phyloP scores from a whole-genome alignment of 2,329 filamentous ascomycete genomes.

The Ciborinia camelliae region DNA sequence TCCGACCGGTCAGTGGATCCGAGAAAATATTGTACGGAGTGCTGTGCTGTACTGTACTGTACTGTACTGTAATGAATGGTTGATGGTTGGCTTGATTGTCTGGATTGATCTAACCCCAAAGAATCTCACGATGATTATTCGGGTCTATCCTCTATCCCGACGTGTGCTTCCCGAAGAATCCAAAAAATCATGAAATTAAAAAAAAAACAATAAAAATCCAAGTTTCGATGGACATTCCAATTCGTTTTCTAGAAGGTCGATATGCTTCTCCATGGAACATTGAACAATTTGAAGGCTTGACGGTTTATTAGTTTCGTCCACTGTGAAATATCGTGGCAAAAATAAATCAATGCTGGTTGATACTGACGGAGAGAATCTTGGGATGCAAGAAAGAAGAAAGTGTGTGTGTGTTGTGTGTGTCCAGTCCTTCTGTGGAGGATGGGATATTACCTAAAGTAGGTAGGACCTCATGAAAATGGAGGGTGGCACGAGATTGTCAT shows the following conservation, averaged over 20 bases:
- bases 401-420: too few relatives aligned
- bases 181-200: background rate
- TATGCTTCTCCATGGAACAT: background rate
- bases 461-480: background rate
- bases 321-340: background rate
- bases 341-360: background rate
- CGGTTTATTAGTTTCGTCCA: too few relatives aligned
- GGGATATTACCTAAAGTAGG: too few relatives aligned
- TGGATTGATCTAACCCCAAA: background rate
- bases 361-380: background rate
- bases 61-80: too few relatives aligned
- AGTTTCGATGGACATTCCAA: background rate
- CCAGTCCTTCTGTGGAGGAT: too few relatives aligned
- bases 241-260: background rate
- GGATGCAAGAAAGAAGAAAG: background rate
- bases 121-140: background rate
- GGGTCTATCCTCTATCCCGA: background rate
- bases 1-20: background rate
- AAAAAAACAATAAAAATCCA: too few relatives aligned
- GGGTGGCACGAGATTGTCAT: background rate
- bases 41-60: too few relatives aligned
- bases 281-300: too few relatives aligned
- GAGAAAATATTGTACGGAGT: too few relatives aligned
- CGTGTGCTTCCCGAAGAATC: too few relatives aligned
- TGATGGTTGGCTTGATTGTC: too few relatives aligned